phyloP scores from a whole-genome alignment of 192 early-diverging fungal species.

The Mortierella claussenii region DNA sequence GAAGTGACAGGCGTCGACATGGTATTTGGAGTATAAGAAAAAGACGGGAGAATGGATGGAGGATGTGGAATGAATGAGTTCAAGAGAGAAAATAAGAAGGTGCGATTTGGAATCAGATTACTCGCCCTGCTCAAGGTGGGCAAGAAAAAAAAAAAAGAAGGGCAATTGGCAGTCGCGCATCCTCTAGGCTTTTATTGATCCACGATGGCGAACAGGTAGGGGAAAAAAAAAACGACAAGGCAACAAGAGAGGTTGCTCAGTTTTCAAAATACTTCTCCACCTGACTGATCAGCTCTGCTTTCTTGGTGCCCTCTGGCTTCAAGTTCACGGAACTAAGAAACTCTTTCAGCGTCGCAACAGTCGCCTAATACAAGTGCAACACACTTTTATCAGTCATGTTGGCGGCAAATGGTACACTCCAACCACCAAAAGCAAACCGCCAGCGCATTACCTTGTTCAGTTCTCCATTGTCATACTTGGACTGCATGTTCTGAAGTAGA shows the following conservation, averaged over 20 bases:
- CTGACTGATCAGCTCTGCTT: conserved; percentile 54
- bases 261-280: conserved; percentile 55
- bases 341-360: conserved; percentile 55
- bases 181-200: too few species aligned
- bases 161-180: too few species aligned
- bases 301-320: conserved; percentile 46
- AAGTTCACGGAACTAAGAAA: conserved; percentile 51
- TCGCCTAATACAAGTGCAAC: conserved; percentile 28
- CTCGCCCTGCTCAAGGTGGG: too few species aligned
- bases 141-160: too few species aligned
- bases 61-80: conserved; percentile 3
- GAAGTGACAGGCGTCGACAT: conserved; percentile 40
- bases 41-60: background rate
- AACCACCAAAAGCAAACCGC: too few species aligned
- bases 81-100: conserved; percentile 1
- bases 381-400: background rate
- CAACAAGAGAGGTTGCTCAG: background rate
- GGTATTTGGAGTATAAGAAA: background rate
- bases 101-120: conserved; percentile 27
- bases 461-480: conserved; percentile 18
- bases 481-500: conserved; percentile 17
- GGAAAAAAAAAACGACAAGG: background rate
- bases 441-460: conserved; percentile 28
- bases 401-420: too few species aligned
- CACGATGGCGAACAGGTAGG: background rate